Conservation (phyloP, 257 asterid species). For the Capsicum baccatum region DNA sequence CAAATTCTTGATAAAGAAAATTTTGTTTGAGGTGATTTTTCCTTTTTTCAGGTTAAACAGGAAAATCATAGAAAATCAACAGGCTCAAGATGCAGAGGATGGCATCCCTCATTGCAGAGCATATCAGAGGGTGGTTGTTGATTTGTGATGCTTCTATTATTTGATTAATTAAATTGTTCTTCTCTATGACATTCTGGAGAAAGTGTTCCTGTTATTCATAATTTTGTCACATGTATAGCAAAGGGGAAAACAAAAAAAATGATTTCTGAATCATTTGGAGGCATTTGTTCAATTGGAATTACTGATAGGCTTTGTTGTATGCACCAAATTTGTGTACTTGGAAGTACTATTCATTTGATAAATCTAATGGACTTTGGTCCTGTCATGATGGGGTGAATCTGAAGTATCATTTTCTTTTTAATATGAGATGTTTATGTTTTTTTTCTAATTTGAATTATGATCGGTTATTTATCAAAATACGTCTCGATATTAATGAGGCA, state of each 20-base stretch:
- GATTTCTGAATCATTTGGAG: background rate
- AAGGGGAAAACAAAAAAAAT: background rate
- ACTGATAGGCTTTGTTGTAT: constrained; percentile 20
- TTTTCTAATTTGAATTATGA: too few relatives aligned
- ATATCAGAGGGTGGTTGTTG: constrained; percentile 80
- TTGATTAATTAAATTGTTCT: constrained; percentile 6
- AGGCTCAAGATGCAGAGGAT: constrained; percentile 56
- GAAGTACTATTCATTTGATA: background rate
- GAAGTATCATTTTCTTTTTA: too few relatives aligned
- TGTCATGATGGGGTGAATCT: background rate
- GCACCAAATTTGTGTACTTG: constrained; percentile 22
- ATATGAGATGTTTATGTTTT: too few relatives aligned
- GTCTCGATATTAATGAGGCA: too few relatives aligned
- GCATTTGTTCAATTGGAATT: background rate
- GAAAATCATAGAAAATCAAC: constrained; percentile 60
- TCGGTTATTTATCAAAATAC: too few relatives aligned
- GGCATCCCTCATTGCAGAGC: constrained; percentile 90
- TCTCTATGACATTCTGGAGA: background rate
- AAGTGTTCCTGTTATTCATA: background rate
- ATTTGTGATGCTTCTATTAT: background rate
- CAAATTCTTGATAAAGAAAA: too few relatives aligned
- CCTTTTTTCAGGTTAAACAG: constrained; percentile 57
- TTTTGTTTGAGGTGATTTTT: too few relatives aligned
- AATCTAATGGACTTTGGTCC: background rate
- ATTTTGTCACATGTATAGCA: background rate